These are phyloP conservation scores for Ceratocystis cacaofunesta DNA, from an alignment of 2,329 filamentous ascomycete species.

Conservation along the genomic window DNA sequence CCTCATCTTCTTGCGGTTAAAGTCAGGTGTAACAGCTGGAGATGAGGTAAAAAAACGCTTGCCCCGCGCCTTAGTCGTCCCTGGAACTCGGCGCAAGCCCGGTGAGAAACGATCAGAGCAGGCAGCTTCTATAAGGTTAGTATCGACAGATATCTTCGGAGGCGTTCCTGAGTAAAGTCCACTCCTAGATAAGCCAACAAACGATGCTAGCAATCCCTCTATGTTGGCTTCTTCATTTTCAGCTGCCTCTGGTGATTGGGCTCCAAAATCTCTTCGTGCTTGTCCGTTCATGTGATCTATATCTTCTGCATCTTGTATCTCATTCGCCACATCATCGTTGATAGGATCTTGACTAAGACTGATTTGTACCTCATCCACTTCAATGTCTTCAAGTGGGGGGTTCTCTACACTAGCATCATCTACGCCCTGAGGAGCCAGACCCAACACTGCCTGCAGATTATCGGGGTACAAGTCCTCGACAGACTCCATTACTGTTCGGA, in stretches of 20 bases:
- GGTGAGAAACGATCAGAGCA: conserved; percentile 26
- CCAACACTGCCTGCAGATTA: conserved; percentile 39
- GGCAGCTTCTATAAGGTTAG: conserved; percentile 28
- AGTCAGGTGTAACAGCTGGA: not conserved
- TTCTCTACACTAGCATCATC: conserved; percentile 13
- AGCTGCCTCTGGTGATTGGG: not conserved
- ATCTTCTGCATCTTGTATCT: not conserved
- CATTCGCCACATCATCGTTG: not conserved
- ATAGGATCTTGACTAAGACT: conserved; percentile 4
- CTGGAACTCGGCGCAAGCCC: conserved; percentile 18
- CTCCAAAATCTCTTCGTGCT: not conserved
- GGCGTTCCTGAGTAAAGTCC: conserved; percentile 27
- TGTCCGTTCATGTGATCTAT: not conserved
- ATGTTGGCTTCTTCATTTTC: not conserved
- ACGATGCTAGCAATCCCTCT: conserved; percentile 1
- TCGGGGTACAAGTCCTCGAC: conserved; percentile 74
- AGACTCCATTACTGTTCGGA: conserved; percentile 70
- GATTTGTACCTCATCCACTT: conserved; percentile 51
- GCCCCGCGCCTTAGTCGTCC: conserved; percentile 19
- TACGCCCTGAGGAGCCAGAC: conserved; percentile 23
- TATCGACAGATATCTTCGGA: conserved; percentile 27
- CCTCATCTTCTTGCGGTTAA: not conserved
- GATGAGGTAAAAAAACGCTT: conserved; percentile 13
- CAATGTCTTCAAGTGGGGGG: conserved; percentile 32
- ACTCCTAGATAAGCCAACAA: conserved; percentile 30